Percentiles rank a stretch among this genome's conserved stretches.
Evolutionary conservation across 139 green algal species (phyloP).

Genomic region (Microglena sp.): DNA sequence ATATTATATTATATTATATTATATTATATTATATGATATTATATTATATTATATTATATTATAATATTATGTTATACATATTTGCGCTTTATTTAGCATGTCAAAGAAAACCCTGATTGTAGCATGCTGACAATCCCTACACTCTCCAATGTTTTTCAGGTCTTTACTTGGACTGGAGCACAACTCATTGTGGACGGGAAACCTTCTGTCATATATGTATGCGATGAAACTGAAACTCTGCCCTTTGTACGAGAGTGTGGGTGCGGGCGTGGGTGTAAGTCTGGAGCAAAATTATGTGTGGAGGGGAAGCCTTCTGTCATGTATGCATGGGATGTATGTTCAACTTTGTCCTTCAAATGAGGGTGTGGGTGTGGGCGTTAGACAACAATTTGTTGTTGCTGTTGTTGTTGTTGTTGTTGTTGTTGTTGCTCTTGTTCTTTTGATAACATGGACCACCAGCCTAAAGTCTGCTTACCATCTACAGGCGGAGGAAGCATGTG

Average conservation of each 20-base stretch:
- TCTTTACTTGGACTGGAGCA: no score
- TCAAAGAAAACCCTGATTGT: no score
- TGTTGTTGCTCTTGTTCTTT: not conserved
- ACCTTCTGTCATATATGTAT: constrained; percentile 4
- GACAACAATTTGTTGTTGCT: not conserved
- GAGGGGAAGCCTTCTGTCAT: not conserved
- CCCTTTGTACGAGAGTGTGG: not conserved
- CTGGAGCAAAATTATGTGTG: not conserved
- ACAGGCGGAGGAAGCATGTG: no score
- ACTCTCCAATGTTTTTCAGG: no score
- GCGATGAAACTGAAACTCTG: not conserved
- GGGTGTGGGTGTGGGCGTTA: not conserved
- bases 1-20: no score
- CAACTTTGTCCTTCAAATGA: not conserved
- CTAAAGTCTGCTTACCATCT: not conserved
- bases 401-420: not conserved
- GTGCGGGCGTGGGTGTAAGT: not conserved
- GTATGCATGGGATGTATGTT: not conserved
- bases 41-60: no score
- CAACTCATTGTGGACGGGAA: not conserved
- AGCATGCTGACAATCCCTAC: no score
- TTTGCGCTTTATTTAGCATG: no score
- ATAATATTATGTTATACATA: no score
- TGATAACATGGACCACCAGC: not conserved
- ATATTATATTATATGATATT: no score